Base-by-base conservation (phyloP, 2,329 filamentous ascomycete species). In the Thermothelomyces thermophilus region DNA sequence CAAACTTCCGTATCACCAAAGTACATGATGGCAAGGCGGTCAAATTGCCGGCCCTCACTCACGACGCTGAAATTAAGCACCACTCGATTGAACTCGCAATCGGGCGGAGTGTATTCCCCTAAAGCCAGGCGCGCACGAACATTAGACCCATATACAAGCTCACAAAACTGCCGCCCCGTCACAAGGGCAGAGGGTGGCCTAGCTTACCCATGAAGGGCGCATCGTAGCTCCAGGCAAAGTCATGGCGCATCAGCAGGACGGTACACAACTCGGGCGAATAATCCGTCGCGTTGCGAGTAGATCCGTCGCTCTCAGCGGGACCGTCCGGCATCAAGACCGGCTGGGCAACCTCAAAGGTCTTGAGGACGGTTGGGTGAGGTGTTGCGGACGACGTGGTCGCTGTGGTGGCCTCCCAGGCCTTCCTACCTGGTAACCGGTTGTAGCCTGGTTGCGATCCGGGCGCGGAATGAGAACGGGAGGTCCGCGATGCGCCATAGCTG, bases 1-100 rank as follows among this genome's bases (percentile, higher is more conserved):
- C 86, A 93, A n/a, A 94, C 75, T 64, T 94, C 87, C 9, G 79
- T 81, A 63, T 91, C 85, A 35, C 80, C 81, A 33, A 93, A 72
- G 60, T 84, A 93, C 75, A 93, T 83, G 28, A 84, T 66, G 3
- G 81, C 88, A 8, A 91, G 73, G 34, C 87, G 77, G 63, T 94
- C 88, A 65, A 79, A 90, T 59, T 94, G 88, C 3, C 79, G 75
- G 1, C 88, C 88, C 54, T 73, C 70, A 9, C 84, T 86, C 1
- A 79, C 79, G 13, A 86, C 83, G 0, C 85, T 90, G 57, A 93
- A 77, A 61, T 90, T 89, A 65, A 93, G 80, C 20, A 80, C 76
- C 14, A 90, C 83, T 30, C 81, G 77, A 62, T 89, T 85, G 70
- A 91, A 93, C 14, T 74, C 66, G 65, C 84, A 89, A 22, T 67